phyloP scores from a whole-genome alignment of 1,284 basidiomycete species.

The Coniophora puteana region DNA sequence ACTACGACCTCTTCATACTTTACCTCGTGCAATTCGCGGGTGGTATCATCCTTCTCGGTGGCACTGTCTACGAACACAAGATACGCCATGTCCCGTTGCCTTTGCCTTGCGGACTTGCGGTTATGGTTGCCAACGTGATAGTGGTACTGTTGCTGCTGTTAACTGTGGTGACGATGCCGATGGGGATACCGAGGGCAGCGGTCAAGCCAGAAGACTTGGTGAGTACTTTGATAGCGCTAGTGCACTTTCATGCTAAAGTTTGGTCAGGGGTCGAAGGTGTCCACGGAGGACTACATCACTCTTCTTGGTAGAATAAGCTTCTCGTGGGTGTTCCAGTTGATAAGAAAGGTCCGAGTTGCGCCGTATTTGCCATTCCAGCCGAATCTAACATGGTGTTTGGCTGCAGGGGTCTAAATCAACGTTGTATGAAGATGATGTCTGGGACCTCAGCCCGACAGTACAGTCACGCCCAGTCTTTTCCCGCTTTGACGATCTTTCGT shows the following conservation, averaged over 20 bases:
- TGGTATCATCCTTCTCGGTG: slow-evolving; percentile 42
- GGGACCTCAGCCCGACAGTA: slow-evolving; percentile 64
- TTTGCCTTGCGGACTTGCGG: slow-evolving; percentile 23
- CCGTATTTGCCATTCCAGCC: background rate
- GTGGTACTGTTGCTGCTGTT: slow-evolving; percentile 36
- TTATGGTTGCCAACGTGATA: slow-evolving; percentile 39
- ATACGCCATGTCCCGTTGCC: slow-evolving; percentile 38
- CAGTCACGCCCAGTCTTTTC: slow-evolving; percentile 65
- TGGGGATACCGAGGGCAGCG: slow-evolving; percentile 47
- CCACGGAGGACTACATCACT: slow-evolving; percentile 74
- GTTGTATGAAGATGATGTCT: slow-evolving; percentile 69
- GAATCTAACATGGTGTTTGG: background rate
- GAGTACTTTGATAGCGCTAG: slow-evolving; percentile 20
- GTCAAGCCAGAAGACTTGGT: slow-evolving; percentile 52
- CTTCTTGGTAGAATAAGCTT: slow-evolving; percentile 81
- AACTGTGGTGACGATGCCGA: slow-evolving; percentile 52
- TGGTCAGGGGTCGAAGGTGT: slow-evolving; percentile 10
- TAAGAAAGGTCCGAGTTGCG: slow-evolving; percentile 36
- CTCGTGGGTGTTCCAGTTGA: slow-evolving; percentile 70
- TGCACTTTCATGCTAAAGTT: background rate
- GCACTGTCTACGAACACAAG: slow-evolving; percentile 42
- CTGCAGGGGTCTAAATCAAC: slow-evolving; percentile 53
- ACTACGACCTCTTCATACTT: slow-evolving; percentile 50
- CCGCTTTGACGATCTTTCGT: slow-evolving; percentile 49
- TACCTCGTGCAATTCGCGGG: slow-evolving; percentile 41